These are phyloP conservation scores for Corchorus capsularis DNA, from an alignment of 345 rosid genomes.

Conservation along the genomic window DNA sequence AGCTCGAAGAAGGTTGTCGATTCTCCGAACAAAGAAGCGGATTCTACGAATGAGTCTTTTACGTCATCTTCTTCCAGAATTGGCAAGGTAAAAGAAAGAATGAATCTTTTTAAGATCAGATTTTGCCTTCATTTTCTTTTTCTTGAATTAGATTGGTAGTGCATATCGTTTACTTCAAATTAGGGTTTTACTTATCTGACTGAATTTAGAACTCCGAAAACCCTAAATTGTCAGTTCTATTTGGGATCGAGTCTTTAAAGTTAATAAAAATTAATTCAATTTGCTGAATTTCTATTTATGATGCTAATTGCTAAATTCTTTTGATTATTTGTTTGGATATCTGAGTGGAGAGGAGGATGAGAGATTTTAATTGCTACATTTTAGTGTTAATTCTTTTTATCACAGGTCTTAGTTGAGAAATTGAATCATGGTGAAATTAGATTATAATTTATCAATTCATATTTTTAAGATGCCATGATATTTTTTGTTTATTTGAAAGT, in stretches of 20 bases:
- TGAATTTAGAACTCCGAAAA: constrained; percentile 7
- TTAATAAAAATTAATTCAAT: not conserved
- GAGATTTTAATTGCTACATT: no score
- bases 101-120: constrained; percentile 12
- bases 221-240: not conserved
- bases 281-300: constrained; percentile 2
- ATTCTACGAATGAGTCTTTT: constrained; percentile 26
- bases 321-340: not conserved
- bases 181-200: not conserved
- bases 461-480: not conserved
- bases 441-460: not conserved
- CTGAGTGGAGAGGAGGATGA: not conserved
- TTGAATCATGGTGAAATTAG: constrained; percentile 3
- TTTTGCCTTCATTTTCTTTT: constrained; percentile 4
- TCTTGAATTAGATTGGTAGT: constrained; percentile 10
- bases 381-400: no score
- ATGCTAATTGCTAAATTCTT: not conserved
- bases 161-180: not conserved
- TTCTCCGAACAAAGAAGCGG: constrained; percentile 30
- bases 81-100: constrained; percentile 43
- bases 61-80: constrained; percentile 46
- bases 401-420: not conserved
- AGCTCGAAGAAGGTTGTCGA: not conserved
- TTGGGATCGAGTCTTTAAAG: not conserved
- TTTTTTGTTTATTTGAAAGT: not conserved